A percentile compares a stretch with the other conserved stretches of the same genome.
Conservation (phyloP, 2,329 filamentous ascomycete genomes). For the Corniculantispora saksenae region DNA sequence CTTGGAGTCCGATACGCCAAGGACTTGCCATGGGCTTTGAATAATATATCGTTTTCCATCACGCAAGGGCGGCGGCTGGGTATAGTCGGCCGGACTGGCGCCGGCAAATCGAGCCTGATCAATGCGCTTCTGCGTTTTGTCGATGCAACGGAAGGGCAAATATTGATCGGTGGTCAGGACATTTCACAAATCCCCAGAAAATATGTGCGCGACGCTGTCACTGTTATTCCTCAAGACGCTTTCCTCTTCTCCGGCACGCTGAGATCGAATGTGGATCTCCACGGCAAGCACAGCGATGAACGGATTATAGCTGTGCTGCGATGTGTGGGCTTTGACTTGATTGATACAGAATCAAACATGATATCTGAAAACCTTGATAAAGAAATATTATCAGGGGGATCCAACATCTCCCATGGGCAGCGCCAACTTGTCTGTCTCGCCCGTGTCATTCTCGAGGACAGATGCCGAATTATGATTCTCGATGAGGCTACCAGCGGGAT, state of each 20-base stretch:
- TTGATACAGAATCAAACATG: not conserved
- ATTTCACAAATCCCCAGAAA: conserved; percentile 3
- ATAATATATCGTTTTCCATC: conserved; percentile 12
- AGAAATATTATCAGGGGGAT: conserved; percentile 62
- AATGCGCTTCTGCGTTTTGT: conserved; percentile 17
- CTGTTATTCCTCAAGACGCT: conserved; percentile 55
- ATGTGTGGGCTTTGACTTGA: conserved; percentile 52
- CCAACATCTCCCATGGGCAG: conserved; percentile 70
- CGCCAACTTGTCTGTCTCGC: conserved; percentile 69
- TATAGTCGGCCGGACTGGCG: conserved; percentile 17
- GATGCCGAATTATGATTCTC: conserved; percentile 16
- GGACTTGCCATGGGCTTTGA: conserved; percentile 57
- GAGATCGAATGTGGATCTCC: conserved; percentile 70
- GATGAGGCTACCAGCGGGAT: conserved; percentile 73
- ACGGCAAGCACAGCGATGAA: conserved; percentile 62
- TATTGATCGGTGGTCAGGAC: conserved; percentile 9
- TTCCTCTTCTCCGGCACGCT: conserved; percentile 75
- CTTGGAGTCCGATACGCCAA: not conserved
- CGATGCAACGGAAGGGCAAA: not conserved
- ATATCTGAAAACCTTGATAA: conserved; percentile 52
- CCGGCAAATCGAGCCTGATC: conserved; percentile 18
- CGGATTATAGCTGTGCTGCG: conserved; percentile 64
- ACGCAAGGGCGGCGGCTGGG: not conserved
- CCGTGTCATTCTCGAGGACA: conserved; percentile 46
- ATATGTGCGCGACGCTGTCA: not conserved